phyloP scores from a whole-genome alignment of 225 moss, liverwort and hornwort species.

The Thuidium tamariscinum region DNA sequence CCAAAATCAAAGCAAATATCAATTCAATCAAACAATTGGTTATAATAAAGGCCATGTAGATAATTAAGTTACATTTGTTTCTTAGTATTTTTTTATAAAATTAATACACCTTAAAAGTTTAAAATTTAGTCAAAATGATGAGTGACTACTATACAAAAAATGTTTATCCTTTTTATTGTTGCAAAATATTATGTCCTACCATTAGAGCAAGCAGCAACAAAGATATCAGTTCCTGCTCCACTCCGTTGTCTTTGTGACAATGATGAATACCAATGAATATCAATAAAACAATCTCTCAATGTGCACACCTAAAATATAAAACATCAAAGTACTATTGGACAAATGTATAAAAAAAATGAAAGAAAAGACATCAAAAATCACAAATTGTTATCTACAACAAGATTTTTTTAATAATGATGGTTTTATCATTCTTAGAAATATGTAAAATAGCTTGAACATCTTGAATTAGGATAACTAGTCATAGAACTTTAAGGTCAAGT shows the following conservation, averaged over 20 bases:
- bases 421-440: neutral
- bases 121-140: neutral
- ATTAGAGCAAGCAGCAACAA: conserved; percentile 58
- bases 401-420: fast-evolving
- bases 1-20: neutral
- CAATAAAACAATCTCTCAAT: conserved; percentile 47
- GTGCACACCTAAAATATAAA: conserved; percentile 46
- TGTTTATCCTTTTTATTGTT: neutral
- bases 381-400: neutral
- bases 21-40: neutral
- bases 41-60: neutral
- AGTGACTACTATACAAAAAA: neutral
- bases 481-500: neutral
- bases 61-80: neutral
- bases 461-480: neutral
- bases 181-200: conserved; percentile 13
- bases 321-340: neutral
- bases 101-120: neutral
- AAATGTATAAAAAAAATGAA: neutral
- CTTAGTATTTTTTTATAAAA: neutral
- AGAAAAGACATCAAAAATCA: neutral
- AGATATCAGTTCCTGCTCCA: conserved; percentile 43
- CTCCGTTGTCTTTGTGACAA: conserved; percentile 48
- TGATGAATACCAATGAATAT: conserved; percentile 82
- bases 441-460: neutral